Conservation (phyloP, 2,329 filamentous ascomycete genomes). For the Gyromitra esculenta region DNA sequence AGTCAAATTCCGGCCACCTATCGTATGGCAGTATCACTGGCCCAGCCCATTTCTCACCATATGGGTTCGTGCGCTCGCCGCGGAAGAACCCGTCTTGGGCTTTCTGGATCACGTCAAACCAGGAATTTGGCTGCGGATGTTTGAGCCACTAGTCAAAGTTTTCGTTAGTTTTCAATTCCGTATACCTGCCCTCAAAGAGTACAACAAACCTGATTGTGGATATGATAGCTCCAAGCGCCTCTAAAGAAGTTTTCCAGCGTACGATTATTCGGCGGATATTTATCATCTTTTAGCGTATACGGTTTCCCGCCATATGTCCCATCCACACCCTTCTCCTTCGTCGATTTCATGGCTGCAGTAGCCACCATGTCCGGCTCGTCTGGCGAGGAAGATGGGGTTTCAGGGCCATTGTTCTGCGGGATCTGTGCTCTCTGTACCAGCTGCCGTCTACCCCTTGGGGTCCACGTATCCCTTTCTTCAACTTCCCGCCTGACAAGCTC, state of each 20-base stretch:
- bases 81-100: conserved; percentile 68
- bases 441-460: conserved; percentile 47
- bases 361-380: conserved; percentile 26
- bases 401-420: conserved; percentile 22
- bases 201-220: conserved; percentile 67
- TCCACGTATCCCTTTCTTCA: conserved; percentile 15
- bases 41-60: conserved; percentile 67
- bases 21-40: conserved; percentile 65
- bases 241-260: conserved; percentile 68
- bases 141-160: conserved; percentile 64
- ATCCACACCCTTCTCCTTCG: conserved; percentile 31
- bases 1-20: conserved; percentile 65
- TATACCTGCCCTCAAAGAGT: background rate
- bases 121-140: conserved; percentile 67
- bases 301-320: conserved; percentile 44
- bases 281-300: conserved; percentile 65
- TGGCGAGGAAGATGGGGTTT: conserved; percentile 14
- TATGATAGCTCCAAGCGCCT: conserved; percentile 68
- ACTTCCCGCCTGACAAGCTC: conserved; percentile 23
- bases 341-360: background rate
- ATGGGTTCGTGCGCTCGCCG: conserved; percentile 65
- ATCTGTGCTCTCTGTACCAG: conserved; percentile 7
- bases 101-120: conserved; percentile 66
- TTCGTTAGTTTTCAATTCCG: conserved; percentile 18
- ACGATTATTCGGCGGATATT: conserved; percentile 68